These are phyloP conservation scores for Rugosomyces carneus DNA, from an alignment of 1,284 basidiomycete genomes.

Conservation along the genomic window DNA sequence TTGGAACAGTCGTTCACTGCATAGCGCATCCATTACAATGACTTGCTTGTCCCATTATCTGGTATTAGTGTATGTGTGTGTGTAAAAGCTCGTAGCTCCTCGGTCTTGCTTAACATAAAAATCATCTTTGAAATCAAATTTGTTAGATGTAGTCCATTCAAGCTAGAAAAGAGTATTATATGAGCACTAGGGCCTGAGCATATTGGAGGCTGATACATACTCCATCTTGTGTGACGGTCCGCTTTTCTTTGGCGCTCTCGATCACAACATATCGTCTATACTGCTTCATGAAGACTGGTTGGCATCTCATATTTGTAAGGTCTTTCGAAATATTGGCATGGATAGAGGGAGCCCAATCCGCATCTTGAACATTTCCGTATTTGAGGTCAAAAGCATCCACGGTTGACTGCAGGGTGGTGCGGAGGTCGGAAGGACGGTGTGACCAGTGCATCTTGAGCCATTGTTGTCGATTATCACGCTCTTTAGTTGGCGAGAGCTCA, in stretches of 20 bases:
- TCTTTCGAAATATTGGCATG: slow-evolving; percentile 39
- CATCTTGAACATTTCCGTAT: slow-evolving; percentile 27
- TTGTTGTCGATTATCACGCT: slow-evolving; percentile 13
- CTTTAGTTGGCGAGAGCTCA: slow-evolving; percentile 13
- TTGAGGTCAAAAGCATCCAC: slow-evolving; percentile 33
- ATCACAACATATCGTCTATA: slow-evolving; percentile 61
- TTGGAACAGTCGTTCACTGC: slow-evolving; percentile 10
- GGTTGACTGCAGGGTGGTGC: slow-evolving; percentile 36
- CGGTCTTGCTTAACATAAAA: slow-evolving; percentile 17
- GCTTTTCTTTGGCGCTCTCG: slow-evolving; percentile 25
- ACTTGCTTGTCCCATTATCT: too few species aligned
- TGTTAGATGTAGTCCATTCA: slow-evolving; percentile 29
- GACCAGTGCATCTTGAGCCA: slow-evolving; percentile 28
- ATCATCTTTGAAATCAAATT: slow-evolving; percentile 36
- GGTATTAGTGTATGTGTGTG: background rate
- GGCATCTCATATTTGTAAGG: slow-evolving; percentile 41
- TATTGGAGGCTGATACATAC: slow-evolving; percentile 18
- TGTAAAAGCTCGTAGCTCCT: background rate
- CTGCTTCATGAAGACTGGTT: slow-evolving; percentile 49
- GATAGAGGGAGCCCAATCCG: slow-evolving; percentile 26
- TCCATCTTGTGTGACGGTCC: slow-evolving; percentile 16
- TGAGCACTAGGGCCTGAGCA: background rate
- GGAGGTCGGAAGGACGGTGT: slow-evolving; percentile 21
- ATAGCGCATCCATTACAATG: background rate
- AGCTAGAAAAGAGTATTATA: slow-evolving; percentile 21